A percentile compares a stretch with the other conserved stretches of the same genome.
Evolutionary conservation across 257 asterid species (phyloP).

Genomic region (Solanum pimpinellifolium): DNA sequence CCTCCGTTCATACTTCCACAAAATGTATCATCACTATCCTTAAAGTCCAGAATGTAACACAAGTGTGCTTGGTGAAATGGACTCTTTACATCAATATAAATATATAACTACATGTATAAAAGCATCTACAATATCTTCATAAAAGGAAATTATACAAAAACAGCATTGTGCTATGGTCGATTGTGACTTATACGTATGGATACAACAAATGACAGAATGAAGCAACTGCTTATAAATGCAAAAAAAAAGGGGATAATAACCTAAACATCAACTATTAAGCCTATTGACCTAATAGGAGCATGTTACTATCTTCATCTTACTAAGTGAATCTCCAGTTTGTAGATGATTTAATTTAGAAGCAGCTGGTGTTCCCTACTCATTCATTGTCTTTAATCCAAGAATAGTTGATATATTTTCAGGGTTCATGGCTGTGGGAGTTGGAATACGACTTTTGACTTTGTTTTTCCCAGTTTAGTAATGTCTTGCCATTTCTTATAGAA

Average conservation of each 20-base stretch:
- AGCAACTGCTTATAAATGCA: background rate
- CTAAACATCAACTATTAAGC: background rate
- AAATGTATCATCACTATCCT: background rate
- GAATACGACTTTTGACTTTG: background rate
- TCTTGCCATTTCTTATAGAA: background rate
- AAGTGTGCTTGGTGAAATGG: background rate
- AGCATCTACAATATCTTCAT: background rate
- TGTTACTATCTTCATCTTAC: background rate
- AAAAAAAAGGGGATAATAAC: background rate
- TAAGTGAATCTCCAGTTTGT: background rate
- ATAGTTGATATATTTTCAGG: background rate
- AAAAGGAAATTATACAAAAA: background rate
- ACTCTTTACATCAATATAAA: background rate
- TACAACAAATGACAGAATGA: background rate
- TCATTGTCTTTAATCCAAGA: background rate
- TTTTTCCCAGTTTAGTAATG: background rate
- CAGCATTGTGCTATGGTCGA: background rate
- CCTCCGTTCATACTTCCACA: background rate
- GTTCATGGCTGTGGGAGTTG: background rate
- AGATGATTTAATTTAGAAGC: background rate
- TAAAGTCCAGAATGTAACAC: background rate
- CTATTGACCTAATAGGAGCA: background rate
- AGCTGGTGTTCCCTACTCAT: background rate
- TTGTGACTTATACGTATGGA: background rate
- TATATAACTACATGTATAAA: background rate